phyloP scores from a whole-genome alignment of 1,284 basidiomycete species.

The Ustilago shanxiensis region DNA sequence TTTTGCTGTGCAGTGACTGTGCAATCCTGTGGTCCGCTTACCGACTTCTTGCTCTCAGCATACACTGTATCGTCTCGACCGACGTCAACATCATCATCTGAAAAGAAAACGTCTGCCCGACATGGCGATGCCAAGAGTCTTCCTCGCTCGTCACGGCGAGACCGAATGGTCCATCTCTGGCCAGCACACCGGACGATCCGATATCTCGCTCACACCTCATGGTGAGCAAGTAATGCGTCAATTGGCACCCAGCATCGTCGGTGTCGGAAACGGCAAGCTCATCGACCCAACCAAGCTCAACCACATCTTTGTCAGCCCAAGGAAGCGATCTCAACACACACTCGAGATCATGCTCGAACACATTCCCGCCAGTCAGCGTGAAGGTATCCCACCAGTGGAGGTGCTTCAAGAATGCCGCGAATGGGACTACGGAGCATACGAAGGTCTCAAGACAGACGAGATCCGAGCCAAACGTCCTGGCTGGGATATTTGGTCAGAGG shows the following conservation, averaged over 20 bases:
- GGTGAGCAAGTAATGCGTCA: constrained; percentile 62
- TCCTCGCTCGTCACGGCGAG: constrained; percentile 67
- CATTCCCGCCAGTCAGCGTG: constrained; percentile 37
- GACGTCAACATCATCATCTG: background rate
- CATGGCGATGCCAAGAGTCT: constrained; percentile 65
- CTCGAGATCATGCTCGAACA: constrained; percentile 61
- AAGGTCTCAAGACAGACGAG: constrained; percentile 64
- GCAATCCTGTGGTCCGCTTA: background rate
- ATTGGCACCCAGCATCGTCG: constrained; percentile 62
- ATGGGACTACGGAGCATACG: constrained; percentile 69
- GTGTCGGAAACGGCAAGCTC: constrained; percentile 53
- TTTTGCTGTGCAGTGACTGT: constrained; percentile 1
- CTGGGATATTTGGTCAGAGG: constrained; percentile 68
- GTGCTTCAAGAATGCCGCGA: constrained; percentile 63
- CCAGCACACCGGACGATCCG: constrained; percentile 67
- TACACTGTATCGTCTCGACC: background rate
- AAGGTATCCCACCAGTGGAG: constrained; percentile 45
- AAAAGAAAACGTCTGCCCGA: constrained; percentile 1
- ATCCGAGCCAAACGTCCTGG: constrained; percentile 57
- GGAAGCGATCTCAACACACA: constrained; percentile 59
- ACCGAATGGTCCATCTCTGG: constrained; percentile 68
- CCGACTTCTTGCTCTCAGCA: background rate
- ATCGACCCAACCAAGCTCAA: constrained; percentile 59
- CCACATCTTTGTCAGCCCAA: constrained; percentile 62
- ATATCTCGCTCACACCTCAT: constrained; percentile 63